Evolutionary conservation across 495 filamentous ascomycete species (phyloP), one percentile per base, ranked within the genome.

Genomic region (Aspergillus biplanus): DNA sequence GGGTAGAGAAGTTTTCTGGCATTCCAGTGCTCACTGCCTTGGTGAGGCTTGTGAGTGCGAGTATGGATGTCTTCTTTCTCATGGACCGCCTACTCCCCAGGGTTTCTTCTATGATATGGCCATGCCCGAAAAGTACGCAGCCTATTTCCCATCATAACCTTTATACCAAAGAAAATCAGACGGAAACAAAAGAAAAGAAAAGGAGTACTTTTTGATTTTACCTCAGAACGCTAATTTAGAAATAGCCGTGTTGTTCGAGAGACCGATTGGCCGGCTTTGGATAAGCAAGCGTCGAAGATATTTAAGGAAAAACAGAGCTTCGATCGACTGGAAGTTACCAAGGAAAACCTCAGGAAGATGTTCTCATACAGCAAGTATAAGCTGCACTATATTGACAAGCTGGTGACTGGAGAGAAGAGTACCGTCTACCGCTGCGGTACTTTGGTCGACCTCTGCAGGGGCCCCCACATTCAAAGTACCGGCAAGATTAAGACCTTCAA

Each of bases 21-120:
- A 99, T 75, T 93, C 90, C 4, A 92, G 88, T 65, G 95, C 95
- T 33, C 95, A 99, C 75, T 84, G 92, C 59, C 86, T 99, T n/a
- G 95, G 95, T 59, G 94, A 97, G 75, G 92, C 92, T 52, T 90
- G 88, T 46, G 96, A 99, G 75, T 85, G 88, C 64, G 85, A 93
- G 65, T 99, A 90, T 73, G 90, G 90, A 50, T 97, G 93, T 78
- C 86, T 93, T 62, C 83, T 99, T 52, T 96, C 92, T 66, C 92
- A 97, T 69, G 95, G 95, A 8, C 95, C 95, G 21, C 95, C 93
- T 7, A 92, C 92, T 35, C 87, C 93, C 13, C 89, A 93, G 75
- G 95, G 96, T 39, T 99, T 98, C 84, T 98, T 96, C 82, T 98
- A 98, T 75, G 94, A 99, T 71, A 97, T 98, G 93, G 89, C 87